Evolutionary conservation across 2,329 filamentous ascomycete species (phyloP), one percentile per base, ranked within the genome.

Genomic region (Metarhizium robertsii): DNA sequence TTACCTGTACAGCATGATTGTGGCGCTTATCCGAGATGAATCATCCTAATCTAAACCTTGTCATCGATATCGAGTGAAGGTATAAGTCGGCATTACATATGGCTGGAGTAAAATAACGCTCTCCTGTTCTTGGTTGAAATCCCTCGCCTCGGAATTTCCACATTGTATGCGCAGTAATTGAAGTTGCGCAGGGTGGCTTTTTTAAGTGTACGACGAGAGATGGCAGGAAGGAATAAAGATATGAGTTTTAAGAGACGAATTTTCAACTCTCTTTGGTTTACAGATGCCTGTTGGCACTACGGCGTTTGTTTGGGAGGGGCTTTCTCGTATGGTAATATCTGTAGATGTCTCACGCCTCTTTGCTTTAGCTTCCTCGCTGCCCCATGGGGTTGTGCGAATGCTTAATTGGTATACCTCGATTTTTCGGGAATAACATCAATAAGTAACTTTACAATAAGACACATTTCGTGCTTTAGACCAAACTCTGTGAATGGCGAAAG

Each of bases 1-100:
- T 84, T 99, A 99, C 78, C 87, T 99, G 56, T 96, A 96, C 83
- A 95, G 89, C 86, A 95, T 94, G 89, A 94, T 94, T 65, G 92
- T 96, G 61, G 92, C 94, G 62, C 82, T 99, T 60, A 99, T 99
- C 79, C 86, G 88, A 69, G 94, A 97, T 73, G 94, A 99, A 77
- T 84, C 88, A 58, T 83, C 91, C 74, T 95, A 86, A 86, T 52
- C 56, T 55, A 46, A 13, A 29, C 45, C 20, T 29, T 30, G 32
- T 30, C 13, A 18, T 14, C 25, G 42, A 10, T 45, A 20, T 16
- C 5, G 20, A n/a, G 3, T 30, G 10, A 20, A n/a, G n/a, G n/a
- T 7, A n/a, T 46, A 20, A 30, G 20, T 30, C 25, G 25, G 25
- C 10, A 32, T 48, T 30, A 29, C 30, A 14, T 48, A 13, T 30